These are phyloP conservation scores for Sporothrix variecibatus DNA, from an alignment of 2,329 filamentous ascomycete genomes.

Conservation along the genomic window DNA sequence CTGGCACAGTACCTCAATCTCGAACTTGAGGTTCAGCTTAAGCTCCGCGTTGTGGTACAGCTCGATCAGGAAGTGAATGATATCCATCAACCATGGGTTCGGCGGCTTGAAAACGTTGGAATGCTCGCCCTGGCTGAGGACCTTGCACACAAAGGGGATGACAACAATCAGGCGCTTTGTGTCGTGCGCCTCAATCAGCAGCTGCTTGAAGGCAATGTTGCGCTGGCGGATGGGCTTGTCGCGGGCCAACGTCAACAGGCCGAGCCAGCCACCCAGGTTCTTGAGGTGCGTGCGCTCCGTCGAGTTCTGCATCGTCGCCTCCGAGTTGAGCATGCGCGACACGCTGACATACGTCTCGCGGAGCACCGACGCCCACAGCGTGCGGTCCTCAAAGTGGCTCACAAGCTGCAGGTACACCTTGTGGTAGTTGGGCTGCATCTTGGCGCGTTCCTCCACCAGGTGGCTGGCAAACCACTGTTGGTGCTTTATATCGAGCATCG, in stretches of 20 bases:
- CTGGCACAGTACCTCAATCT: slow-evolving; percentile 96
- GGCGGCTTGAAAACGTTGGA: slow-evolving; percentile 91
- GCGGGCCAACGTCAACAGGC: slow-evolving; percentile 86
- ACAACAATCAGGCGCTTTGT: slow-evolving; percentile 88
- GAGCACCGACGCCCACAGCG: slow-evolving; percentile 84
- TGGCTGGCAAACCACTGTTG: slow-evolving; percentile 97
- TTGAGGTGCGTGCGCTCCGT: slow-evolving; percentile 87
- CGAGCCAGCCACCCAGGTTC: slow-evolving; percentile 91
- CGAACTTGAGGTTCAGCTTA: slow-evolving; percentile 96
- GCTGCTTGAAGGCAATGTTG: slow-evolving; percentile 95
- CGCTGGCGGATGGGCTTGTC: slow-evolving; percentile 95
- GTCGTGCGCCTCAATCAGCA: slow-evolving; percentile 90
- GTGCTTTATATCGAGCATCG: slow-evolving; percentile 75
- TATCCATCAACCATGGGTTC: slow-evolving; percentile 98
- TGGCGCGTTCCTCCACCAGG: slow-evolving; percentile 92
- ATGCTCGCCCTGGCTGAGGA: slow-evolving; percentile 77
- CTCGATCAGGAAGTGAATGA: slow-evolving; percentile 86
- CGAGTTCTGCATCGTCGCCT: slow-evolving; percentile 78
- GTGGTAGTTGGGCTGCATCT: slow-evolving; percentile 97
- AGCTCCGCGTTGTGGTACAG: slow-evolving; percentile 90
- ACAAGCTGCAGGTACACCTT: slow-evolving; percentile 88
- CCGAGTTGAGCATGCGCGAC: slow-evolving; percentile 84
- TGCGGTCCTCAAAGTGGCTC: slow-evolving; percentile 75
- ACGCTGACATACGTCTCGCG: slow-evolving; percentile 90
- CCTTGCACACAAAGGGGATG: slow-evolving; percentile 97